Evolutionary conservation across 495 filamentous ascomycete genomes (phyloP).

Genomic region (Tuber borchii): DNA sequence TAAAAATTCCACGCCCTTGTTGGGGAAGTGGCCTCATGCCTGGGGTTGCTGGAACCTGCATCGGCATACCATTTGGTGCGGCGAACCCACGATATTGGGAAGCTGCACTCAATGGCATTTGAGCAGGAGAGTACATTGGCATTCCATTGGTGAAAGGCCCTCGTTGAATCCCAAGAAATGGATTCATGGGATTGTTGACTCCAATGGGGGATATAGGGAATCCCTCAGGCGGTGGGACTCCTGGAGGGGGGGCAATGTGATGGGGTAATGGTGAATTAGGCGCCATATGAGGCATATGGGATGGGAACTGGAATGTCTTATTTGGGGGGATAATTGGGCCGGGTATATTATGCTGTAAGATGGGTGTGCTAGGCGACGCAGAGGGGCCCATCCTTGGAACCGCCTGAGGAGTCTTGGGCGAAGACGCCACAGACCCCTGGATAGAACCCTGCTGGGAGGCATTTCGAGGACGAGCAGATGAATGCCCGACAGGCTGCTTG

Average conservation of each 20-base stretch:
- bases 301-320: conserved; percentile 42
- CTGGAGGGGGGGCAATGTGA: conserved; percentile 43
- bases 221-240: conserved; percentile 43
- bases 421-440: conserved; percentile 66
- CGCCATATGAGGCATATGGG: conserved; percentile 33
- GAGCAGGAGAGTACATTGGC: conserved; percentile 40
- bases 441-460: conserved; percentile 74
- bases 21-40: conserved; percentile 52
- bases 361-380: conserved; percentile 57
- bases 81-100: conserved; percentile 54
- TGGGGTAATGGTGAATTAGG: conserved; percentile 43
- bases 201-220: conserved; percentile 45
- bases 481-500: conserved; percentile 54
- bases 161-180: conserved; percentile 54
- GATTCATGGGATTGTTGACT: conserved; percentile 41
- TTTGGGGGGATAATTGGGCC: conserved; percentile 50
- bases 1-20: conserved; percentile 58
- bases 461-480: conserved; percentile 67
- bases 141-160: conserved; percentile 43
- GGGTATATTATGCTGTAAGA: conserved; percentile 54
- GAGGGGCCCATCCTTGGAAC: conserved; percentile 56
- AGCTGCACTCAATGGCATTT: conserved; percentile 35
- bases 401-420: conserved; percentile 56
- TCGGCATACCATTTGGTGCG: conserved; percentile 54
- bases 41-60: conserved; percentile 28